A percentile compares a stretch with the other conserved stretches of the same genome.
These are phyloP conservation scores for Apiotrichum laibachii DNA, from an alignment of 1,284 basidiomycete genomes.

Conservation along the genomic window DNA sequence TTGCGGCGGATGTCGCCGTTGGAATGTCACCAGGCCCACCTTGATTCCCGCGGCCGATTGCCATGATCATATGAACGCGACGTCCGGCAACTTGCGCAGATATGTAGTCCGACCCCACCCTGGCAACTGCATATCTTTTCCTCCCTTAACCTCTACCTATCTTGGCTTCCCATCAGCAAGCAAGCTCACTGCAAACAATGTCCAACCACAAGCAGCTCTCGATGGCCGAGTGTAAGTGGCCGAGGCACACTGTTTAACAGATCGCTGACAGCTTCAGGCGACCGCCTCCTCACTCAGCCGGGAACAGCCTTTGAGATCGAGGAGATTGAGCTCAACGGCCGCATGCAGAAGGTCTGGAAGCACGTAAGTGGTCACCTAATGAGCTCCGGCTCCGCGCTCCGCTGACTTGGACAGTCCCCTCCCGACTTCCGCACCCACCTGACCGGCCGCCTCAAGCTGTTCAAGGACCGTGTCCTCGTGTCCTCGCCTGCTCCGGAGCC, in stretches of 20 bases:
- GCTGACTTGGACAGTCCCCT: slow-evolving; percentile 27
- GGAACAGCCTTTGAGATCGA: slow-evolving; percentile 43
- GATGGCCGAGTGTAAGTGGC: slow-evolving; percentile 9
- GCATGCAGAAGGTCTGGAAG: slow-evolving; percentile 37
- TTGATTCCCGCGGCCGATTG: too few relatives aligned
- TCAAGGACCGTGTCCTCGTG: slow-evolving; percentile 28
- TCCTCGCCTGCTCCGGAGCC: slow-evolving; percentile 24
- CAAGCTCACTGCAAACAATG: background rate
- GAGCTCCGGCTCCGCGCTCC: background rate
- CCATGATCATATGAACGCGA: too few relatives aligned
- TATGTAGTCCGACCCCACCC: too few relatives aligned
- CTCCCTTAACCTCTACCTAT: background rate
- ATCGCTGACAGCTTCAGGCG: slow-evolving; percentile 25
- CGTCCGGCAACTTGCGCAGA: too few relatives aligned
- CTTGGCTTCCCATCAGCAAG: background rate
- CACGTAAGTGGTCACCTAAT: slow-evolving; percentile 26
- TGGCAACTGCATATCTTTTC: background rate
- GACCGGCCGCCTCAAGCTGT: slow-evolving; percentile 17
- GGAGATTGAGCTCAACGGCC: slow-evolving; percentile 29
- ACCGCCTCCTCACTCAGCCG: slow-evolving; percentile 37
- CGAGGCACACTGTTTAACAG: background rate
- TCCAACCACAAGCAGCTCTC: background rate
- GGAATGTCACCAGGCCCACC: too few relatives aligned
- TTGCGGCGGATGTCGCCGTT: too few relatives aligned
- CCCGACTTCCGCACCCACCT: slow-evolving; percentile 34